These are phyloP conservation scores for Endotrypanum monterogeii DNA, from an alignment of 208 protist species.

Conservation along the genomic window DNA sequence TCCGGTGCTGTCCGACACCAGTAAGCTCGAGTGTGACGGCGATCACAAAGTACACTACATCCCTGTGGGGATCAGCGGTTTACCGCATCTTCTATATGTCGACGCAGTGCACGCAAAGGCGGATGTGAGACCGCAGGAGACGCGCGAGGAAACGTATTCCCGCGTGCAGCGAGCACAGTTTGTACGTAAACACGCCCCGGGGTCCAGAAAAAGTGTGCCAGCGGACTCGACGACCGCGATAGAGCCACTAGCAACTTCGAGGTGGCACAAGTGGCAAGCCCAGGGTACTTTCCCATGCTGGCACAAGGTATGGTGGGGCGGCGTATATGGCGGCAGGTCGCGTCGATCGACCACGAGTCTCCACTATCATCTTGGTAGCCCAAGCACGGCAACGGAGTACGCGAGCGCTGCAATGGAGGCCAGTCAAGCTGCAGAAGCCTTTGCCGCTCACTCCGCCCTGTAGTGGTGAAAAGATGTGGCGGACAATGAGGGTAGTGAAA, in stretches of 20 bases:
- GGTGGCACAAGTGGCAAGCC: constrained; percentile 19
- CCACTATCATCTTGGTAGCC: constrained; percentile 44
- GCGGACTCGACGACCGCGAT: not conserved
- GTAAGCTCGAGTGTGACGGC: not conserved
- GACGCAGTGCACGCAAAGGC: constrained; percentile 35
- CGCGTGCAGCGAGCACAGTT: constrained; percentile 48
- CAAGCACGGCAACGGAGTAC: constrained; percentile 30
- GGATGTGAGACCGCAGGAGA: constrained; percentile 38
- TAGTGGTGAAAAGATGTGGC: not conserved
- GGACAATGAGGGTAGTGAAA: not conserved
- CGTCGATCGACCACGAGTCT: constrained; percentile 26
- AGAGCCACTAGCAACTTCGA: not conserved
- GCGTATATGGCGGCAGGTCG: constrained; percentile 47
- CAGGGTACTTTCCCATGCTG: constrained; percentile 36
- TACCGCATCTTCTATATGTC: constrained; percentile 58
- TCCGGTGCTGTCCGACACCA: constrained; percentile 9
- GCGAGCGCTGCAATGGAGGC: constrained; percentile 19
- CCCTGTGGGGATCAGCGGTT: constrained; percentile 63
- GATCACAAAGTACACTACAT: constrained; percentile 11
- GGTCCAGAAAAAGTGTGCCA: not conserved
- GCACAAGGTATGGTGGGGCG: constrained; percentile 55
- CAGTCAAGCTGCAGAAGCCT: constrained; percentile 16
- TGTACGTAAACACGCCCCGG: not conserved
- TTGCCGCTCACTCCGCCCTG: not conserved
- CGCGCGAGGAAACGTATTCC: constrained; percentile 41